phyloP scores from a whole-genome alignment of 164 flowering plant species.

The Euptelea pleiosperma region DNA sequence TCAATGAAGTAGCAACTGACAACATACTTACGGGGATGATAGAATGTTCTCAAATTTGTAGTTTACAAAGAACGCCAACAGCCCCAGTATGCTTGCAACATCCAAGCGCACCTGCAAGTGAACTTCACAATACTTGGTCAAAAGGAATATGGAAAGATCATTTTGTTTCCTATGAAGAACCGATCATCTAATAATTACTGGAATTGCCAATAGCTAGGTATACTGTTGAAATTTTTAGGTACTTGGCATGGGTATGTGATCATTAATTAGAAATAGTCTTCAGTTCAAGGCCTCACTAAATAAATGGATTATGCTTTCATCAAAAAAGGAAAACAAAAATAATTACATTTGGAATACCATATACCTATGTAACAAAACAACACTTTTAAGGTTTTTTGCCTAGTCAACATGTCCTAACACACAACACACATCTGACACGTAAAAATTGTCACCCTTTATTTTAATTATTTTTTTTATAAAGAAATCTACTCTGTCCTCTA shows the following conservation, averaged over 20 bases:
- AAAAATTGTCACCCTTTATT: too few relatives aligned
- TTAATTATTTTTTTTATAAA: too few relatives aligned
- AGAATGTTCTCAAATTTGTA: conserved; percentile 83
- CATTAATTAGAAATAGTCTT: not conserved
- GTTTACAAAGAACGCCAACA: conserved; percentile 79
- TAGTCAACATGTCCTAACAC: too few relatives aligned
- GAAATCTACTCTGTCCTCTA: too few relatives aligned
- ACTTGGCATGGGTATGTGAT: not conserved
- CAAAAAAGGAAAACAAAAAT: too few relatives aligned
- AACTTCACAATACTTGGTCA: conserved; percentile 12
- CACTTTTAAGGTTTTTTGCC: too few relatives aligned
- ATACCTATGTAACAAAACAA: too few relatives aligned
- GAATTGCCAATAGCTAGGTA: not conserved
- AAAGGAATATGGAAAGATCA: not conserved
- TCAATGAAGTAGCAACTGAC: not conserved
- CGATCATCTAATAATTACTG: not conserved
- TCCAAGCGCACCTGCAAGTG: conserved; percentile 82
- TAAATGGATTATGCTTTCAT: not conserved
- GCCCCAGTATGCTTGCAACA: conserved; percentile 75
- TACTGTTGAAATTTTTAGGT: not conserved
- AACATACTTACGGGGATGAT: conserved; percentile 75
- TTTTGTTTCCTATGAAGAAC: not conserved
- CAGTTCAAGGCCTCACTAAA: conserved; percentile 2
- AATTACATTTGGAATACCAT: too few relatives aligned
- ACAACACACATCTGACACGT: too few relatives aligned